Evolutionary conservation across 2,329 filamentous ascomycete genomes (phyloP).

Genomic region (Annulohypoxylon truncatum): DNA sequence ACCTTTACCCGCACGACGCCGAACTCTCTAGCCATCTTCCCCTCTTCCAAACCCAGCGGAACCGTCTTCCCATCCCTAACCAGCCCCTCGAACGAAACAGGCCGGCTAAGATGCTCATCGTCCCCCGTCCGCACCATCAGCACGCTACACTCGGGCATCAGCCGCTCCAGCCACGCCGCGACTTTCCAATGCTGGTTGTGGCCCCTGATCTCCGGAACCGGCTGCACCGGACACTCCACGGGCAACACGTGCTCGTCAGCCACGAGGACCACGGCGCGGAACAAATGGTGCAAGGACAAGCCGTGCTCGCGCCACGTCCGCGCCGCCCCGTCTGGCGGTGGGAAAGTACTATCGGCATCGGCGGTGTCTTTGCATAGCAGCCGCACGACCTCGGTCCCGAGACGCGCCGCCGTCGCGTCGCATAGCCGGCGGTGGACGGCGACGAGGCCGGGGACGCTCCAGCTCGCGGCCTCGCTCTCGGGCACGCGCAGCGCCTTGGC

Average conservation of each 20-base stretch:
- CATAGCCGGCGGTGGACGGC: constrained; percentile 25
- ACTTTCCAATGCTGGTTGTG: constrained; percentile 11
- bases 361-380: constrained; percentile 4
- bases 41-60: constrained; percentile 16
- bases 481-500: constrained; percentile 17
- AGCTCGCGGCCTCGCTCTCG: constrained; percentile 6
- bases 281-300: constrained; percentile 18
- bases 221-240: constrained; percentile 20
- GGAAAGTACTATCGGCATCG: constrained; percentile 12
- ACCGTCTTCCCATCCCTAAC: constrained; percentile 11
- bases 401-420: constrained; percentile 22
- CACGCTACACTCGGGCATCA: constrained; percentile 30
- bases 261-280: constrained; percentile 24
- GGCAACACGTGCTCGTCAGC: constrained; percentile 22
- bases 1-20: constrained; percentile 24
- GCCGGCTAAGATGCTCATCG: constrained; percentile 23
- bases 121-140: constrained; percentile 26
- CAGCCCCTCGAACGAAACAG: constrained; percentile 23
- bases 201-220: constrained; percentile 1
- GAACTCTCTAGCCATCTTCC: constrained; percentile 12
- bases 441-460: constrained; percentile 16
- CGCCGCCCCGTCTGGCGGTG: constrained; percentile 2
- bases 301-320: constrained; percentile 21
- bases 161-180: constrained; percentile 20
- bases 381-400: constrained; percentile 11